Evolutionary conservation across 768 basidiomycete genomes (phyloP).

Genomic region (Gloeophyllum trabeum): DNA sequence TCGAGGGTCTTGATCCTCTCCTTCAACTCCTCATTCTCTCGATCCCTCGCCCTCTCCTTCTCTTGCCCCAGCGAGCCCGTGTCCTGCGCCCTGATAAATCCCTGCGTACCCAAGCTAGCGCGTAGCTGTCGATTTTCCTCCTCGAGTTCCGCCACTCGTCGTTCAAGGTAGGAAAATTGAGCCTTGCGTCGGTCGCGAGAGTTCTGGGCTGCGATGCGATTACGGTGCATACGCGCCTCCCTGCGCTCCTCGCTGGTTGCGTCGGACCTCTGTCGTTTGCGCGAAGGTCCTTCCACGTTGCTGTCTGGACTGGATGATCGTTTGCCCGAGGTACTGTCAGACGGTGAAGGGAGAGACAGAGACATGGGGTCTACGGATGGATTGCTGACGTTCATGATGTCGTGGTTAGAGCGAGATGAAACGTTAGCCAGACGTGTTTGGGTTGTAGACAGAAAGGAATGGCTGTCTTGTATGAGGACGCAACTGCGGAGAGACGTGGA

Average conservation of each 20-base stretch:
- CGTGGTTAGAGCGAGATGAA: not conserved
- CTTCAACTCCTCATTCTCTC: conserved; percentile 64
- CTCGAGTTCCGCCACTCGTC: conserved; percentile 82
- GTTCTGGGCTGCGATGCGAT: conserved; percentile 90
- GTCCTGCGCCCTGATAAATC: conserved; percentile 15
- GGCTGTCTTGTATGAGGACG: not conserved
- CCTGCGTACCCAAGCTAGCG: conserved; percentile 29
- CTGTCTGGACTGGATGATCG: not conserved
- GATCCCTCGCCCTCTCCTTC: conserved; percentile 33
- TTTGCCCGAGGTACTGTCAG: not conserved
- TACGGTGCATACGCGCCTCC: conserved; percentile 83
- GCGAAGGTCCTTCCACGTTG: conserved; percentile 34
- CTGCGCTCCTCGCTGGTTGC: conserved; percentile 65
- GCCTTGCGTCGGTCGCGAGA: conserved; percentile 85
- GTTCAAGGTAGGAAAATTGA: conserved; percentile 84
- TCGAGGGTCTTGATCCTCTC: conserved; percentile 73
- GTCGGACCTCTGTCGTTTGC: conserved; percentile 65
- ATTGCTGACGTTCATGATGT: not conserved
- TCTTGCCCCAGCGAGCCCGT: conserved; percentile 22
- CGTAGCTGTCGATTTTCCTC: conserved; percentile 74
- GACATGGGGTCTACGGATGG: not conserved
- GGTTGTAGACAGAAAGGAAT: not conserved
- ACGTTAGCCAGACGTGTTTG: not conserved
- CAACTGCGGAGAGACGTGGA: not conserved
- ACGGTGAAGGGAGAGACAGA: not conserved